Percentiles rank a stretch among this genome's conserved stretches.
Evolutionary conservation across 164 flowering plant species (phyloP).

Genomic region (Taxillus chinensis): DNA sequence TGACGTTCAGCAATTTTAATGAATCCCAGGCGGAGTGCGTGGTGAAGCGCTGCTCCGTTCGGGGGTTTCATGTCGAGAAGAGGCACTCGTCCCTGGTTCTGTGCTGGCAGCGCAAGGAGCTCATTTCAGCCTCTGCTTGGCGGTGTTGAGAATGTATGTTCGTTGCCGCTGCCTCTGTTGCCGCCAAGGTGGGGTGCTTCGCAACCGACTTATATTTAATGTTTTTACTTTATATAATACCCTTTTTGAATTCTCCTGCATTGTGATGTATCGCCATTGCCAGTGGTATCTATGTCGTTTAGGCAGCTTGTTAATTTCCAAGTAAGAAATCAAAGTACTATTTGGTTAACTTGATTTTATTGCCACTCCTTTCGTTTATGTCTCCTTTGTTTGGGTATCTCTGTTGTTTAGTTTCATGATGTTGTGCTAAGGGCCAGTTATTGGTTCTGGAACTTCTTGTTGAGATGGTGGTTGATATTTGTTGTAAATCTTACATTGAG

Average conservation of each 20-base stretch:
- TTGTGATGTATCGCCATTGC: slow-evolving; percentile 22
- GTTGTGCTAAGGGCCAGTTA: neutral
- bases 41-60: slow-evolving; percentile 51
- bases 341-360: slow-evolving; percentile 32
- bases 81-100: slow-evolving; percentile 68
- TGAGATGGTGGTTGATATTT: slow-evolving; percentile 1
- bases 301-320: slow-evolving; percentile 26
- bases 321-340: slow-evolving; percentile 18
- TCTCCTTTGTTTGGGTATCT: slow-evolving; percentile 1
- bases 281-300: slow-evolving; percentile 23
- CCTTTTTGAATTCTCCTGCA: slow-evolving; percentile 22
- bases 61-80: slow-evolving; percentile 87
- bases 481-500: slow-evolving; percentile 18
- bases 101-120: slow-evolving; percentile 77
- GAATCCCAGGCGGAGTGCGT: slow-evolving; percentile 81
- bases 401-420: slow-evolving; percentile 5
- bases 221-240: slow-evolving; percentile 7
- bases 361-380: slow-evolving; percentile 14
- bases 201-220: slow-evolving; percentile 7
- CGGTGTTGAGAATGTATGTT: slow-evolving; percentile 31
- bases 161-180: slow-evolving; percentile 1
- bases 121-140: slow-evolving; percentile 84
- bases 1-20: slow-evolving; percentile 57
- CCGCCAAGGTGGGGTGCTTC: slow-evolving; percentile 23
- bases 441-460: neutral